phyloP scores from a whole-genome alignment of 352 stramenopile genomes.

The Phytophthora palmivora region DNA sequence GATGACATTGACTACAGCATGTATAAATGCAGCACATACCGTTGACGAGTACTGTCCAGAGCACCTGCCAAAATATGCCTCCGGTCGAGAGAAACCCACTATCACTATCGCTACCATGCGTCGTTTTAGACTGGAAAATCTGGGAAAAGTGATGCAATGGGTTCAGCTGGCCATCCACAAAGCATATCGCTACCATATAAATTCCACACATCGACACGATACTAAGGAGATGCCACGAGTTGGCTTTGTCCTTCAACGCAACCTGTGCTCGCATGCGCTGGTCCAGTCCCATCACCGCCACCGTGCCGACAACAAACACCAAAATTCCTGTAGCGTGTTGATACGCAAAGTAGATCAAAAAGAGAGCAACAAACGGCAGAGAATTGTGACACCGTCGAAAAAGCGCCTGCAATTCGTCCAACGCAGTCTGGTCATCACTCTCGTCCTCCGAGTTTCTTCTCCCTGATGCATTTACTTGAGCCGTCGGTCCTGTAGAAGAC shows the following conservation, averaged over 20 bases:
- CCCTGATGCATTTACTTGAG: constrained; percentile 4
- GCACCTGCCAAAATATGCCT: constrained; percentile 62
- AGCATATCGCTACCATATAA: constrained; percentile 68
- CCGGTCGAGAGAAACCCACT: constrained; percentile 19
- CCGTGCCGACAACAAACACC: constrained; percentile 68
- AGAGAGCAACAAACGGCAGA: constrained; percentile 73
- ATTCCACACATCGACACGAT: constrained; percentile 66
- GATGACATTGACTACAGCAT: not conserved
- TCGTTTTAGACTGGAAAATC: constrained; percentile 38
- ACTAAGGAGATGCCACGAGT: constrained; percentile 48
- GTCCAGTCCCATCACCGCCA: constrained; percentile 78
- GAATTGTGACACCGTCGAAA: constrained; percentile 78
- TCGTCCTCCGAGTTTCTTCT: constrained; percentile 40
- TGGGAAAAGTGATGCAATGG: constrained; percentile 58
- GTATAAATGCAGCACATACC: constrained; percentile 39
- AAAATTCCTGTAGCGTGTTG: constrained; percentile 76
- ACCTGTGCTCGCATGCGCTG: constrained; percentile 71
- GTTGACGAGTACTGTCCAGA: constrained; percentile 83
- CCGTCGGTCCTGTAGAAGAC: constrained; percentile 3
- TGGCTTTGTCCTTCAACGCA: constrained; percentile 81
- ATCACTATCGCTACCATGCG: constrained; percentile 30
- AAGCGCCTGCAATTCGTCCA: constrained; percentile 71
- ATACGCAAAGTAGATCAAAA: constrained; percentile 83
- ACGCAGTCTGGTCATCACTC: constrained; percentile 53
- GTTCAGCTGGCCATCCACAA: constrained; percentile 68